Conservation (phyloP, 108 stramenopile genomes). For the Skeletonema grethae region DNA sequence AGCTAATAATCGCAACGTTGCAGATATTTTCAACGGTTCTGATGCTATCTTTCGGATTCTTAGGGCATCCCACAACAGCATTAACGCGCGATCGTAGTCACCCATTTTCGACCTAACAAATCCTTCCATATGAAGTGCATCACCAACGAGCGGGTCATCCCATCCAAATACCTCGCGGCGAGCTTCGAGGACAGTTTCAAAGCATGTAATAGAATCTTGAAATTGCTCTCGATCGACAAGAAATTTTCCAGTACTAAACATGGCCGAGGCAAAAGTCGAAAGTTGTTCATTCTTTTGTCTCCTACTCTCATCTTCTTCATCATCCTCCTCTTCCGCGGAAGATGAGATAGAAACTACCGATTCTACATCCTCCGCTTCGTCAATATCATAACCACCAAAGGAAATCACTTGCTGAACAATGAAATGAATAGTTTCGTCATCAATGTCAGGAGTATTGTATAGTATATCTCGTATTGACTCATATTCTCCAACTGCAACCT, state of each 20-base stretch:
- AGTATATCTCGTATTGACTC: conserved; percentile 27
- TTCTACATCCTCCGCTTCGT: conserved; percentile 23
- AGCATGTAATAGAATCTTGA: conserved; percentile 40
- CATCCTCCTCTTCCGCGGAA: conserved; percentile 3
- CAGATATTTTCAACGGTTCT: conserved; percentile 42
- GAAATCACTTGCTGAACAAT: conserved; percentile 27
- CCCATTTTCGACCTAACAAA: conserved; percentile 38
- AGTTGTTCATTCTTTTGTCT: conserved; percentile 24
- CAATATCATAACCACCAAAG: conserved; percentile 1
- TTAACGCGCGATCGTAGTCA: conserved; percentile 44
- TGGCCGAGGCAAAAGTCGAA: conserved; percentile 34
- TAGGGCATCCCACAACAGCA: conserved; percentile 43
- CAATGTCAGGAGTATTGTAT: conserved; percentile 33
- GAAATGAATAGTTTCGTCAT: conserved; percentile 37
- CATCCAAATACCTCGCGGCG: conserved; percentile 42
- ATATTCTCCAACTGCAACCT: conserved; percentile 27
- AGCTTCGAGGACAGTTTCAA: conserved; percentile 39
- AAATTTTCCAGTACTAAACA: conserved; percentile 42
- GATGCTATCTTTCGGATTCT: conserved; percentile 38
- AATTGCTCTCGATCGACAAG: conserved; percentile 40
- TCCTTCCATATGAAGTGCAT: conserved; percentile 48
- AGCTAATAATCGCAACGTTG: conserved; percentile 37
- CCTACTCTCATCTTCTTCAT: neutral
- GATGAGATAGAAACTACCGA: conserved; percentile 24
- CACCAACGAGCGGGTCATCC: conserved; percentile 50